phyloP scores from a whole-genome alignment of 441 rosid genomes.

The Arabidopsis hybrid region DNA sequence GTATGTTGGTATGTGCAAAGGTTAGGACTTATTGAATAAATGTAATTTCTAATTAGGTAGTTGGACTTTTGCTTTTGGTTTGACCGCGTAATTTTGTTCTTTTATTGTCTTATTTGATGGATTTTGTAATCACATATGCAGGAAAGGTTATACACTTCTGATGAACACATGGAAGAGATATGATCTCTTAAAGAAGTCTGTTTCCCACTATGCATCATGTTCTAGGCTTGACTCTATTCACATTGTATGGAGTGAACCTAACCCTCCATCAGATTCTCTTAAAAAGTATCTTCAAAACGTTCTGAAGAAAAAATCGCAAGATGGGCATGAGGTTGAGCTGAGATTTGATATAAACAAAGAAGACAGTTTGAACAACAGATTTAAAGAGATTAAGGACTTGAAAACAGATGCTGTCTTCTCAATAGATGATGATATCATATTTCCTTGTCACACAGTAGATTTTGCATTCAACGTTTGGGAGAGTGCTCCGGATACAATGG shows the following conservation, averaged over 20 bases:
- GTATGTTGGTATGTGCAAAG: background rate
- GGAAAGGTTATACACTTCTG: slow-evolving; percentile 83
- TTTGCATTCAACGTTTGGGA: slow-evolving; percentile 92
- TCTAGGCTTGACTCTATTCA: slow-evolving; percentile 80
- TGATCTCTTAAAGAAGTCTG: slow-evolving; percentile 80
- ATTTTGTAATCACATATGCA: slow-evolving; percentile 33
- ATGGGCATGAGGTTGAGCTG: slow-evolving; percentile 60
- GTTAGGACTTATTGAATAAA: background rate
- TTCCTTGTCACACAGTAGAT: slow-evolving; percentile 83
- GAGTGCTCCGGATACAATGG: slow-evolving; percentile 87
- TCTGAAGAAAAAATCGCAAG: slow-evolving; percentile 53
- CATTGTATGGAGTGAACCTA: slow-evolving; percentile 94
- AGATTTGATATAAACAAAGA: slow-evolving; percentile 74
- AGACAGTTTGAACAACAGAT: slow-evolving; percentile 94
- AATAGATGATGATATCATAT: slow-evolving; percentile 85
- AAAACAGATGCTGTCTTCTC: slow-evolving; percentile 86
- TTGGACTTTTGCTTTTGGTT: background rate
- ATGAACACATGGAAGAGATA: slow-evolving; percentile 98
- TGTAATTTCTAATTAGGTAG: background rate
- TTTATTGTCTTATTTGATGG: background rate
- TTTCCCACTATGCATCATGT: slow-evolving; percentile 86
- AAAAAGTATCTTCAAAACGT: slow-evolving; percentile 53
- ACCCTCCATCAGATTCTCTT: slow-evolving; percentile 84
- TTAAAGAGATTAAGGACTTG: slow-evolving; percentile 80
- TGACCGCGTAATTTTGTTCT: background rate